phyloP scores from a whole-genome alignment of 2,329 filamentous ascomycete genomes.

The Botryotinia convoluta region DNA sequence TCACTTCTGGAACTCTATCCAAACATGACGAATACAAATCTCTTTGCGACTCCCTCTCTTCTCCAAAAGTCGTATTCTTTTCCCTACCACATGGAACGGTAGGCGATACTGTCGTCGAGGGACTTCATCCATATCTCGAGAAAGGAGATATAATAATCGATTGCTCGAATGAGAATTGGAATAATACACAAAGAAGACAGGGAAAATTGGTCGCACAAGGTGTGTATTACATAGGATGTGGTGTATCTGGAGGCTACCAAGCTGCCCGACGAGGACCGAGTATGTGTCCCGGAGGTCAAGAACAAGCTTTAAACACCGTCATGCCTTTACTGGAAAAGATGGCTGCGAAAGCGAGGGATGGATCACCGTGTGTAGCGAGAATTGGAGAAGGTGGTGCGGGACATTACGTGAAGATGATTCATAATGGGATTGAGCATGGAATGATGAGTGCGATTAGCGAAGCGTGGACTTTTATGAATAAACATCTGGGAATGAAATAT shows the following conservation, averaged over 20 bases:
- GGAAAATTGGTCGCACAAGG: constrained; percentile 53
- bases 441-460: constrained; percentile 66
- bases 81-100: constrained; percentile 48
- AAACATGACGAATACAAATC: constrained; percentile 46
- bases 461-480: constrained; percentile 61
- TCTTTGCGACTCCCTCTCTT: constrained; percentile 42
- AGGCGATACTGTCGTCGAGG: constrained; percentile 42
- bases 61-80: constrained; percentile 52
- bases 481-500: constrained; percentile 55
- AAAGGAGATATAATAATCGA: constrained; percentile 66
- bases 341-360: constrained; percentile 61
- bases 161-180: constrained; percentile 65
- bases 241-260: constrained; percentile 69
- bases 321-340: constrained; percentile 60
- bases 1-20: constrained; percentile 35
- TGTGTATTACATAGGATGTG: constrained; percentile 65
- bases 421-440: constrained; percentile 72
- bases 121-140: constrained; percentile 47
- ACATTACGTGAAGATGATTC: constrained; percentile 74
- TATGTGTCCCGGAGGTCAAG: constrained; percentile 63
- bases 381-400: constrained; percentile 63
- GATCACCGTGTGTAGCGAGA: constrained; percentile 74
- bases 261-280: constrained; percentile 63
- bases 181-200: constrained; percentile 62
- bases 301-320: constrained; percentile 54